Evolutionary conservation across 768 basidiomycete species (phyloP), one percentile per base, ranked within the genome.

Genomic region (Leccinum olivaceopallidum): DNA sequence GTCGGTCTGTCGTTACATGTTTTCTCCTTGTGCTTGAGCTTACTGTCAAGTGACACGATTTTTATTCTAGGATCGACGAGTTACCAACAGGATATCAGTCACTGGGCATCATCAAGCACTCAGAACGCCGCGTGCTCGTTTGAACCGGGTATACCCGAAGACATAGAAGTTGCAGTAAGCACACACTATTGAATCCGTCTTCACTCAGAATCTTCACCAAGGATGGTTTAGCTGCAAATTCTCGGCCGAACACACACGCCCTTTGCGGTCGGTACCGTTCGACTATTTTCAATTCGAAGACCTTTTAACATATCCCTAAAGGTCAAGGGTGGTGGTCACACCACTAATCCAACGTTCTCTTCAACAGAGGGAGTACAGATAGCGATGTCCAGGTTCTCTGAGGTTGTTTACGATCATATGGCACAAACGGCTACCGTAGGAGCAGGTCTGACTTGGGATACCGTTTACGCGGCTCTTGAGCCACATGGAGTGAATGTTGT

Each of bases 291-390:
- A 24, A 26, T 2, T 22, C 6, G 7, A 13, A 2, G 28, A 8
- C 6, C 5, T n/a, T 2, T 37, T 28, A 2, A 26, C 13, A 22
- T n/a, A 2, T 34, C 14, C 26, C 12, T 24, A 50, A 4, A 86
- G 85, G 77, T 88, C 30, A 87, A 86, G 69, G 80, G 85, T 28
- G 85, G 85, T 8, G 86, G 86, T 1, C 86, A 88, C 62, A 57
- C 80, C 0, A 59, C 76, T 0, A 87, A 87, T 61, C 81, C 77
- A 0, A 81, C 81, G 0, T 85, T 85, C 60, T 85, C 84, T 0
- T 87, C 86, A 0, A 87, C 86, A 0, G 52, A 66, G 0, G 86
- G 85, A 9, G 79, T 88, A 3, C 83, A 83, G 6, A 85, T 88
- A 32, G 67, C 83, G 20, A 82, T 87, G 84, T 65, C 64, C 14